phyloP scores from a whole-genome alignment of 2,329 filamentous ascomycete species.

The Phoma sp. region DNA sequence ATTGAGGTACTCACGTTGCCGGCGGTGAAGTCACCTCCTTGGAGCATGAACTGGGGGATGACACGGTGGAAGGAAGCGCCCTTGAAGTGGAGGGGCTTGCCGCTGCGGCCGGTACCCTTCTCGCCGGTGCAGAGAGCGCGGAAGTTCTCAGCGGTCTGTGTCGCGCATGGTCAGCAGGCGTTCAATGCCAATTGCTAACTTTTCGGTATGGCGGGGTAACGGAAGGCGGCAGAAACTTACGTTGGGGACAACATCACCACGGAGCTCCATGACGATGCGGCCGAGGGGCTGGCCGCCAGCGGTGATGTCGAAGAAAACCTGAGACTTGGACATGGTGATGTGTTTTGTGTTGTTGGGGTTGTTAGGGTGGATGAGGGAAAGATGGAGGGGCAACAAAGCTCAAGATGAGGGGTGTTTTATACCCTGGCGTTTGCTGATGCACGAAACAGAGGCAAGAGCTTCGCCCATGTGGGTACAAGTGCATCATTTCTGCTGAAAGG shows the following conservation, averaged over 20 bases:
- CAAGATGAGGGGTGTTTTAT: conserved; percentile 18
- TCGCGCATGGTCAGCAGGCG: conserved; percentile 16
- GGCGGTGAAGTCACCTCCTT: conserved; percentile 94
- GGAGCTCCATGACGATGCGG: conserved; percentile 83
- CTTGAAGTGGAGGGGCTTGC: conserved; percentile 91
- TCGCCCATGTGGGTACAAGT: conserved; percentile 10
- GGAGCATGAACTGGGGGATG: conserved; percentile 98
- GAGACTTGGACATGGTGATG: conserved; percentile 55
- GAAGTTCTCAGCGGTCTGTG: conserved; percentile 90
- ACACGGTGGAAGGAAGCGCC: conserved; percentile 90
- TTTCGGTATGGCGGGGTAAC: conserved; percentile 31
- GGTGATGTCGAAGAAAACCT: conserved; percentile 91
- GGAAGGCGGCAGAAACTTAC: conserved; percentile 16
- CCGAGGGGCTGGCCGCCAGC: conserved; percentile 76
- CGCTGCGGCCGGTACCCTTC: conserved; percentile 81
- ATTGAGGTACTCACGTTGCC: conserved; percentile 72
- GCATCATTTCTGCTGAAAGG: conserved; percentile 17
- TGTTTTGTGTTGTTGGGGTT: conserved; percentile 15
- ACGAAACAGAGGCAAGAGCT: conserved; percentile 21
- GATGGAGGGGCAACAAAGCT: conserved; percentile 14
- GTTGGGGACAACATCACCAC: conserved; percentile 70
- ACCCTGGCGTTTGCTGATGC: conserved; percentile 17
- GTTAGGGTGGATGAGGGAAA: conserved; percentile 20
- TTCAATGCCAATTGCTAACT: neutral
- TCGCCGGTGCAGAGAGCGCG: conserved; percentile 91